Conservation (phyloP, 2,329 filamentous ascomycete species). For the Fusarium drepaniforme region DNA sequence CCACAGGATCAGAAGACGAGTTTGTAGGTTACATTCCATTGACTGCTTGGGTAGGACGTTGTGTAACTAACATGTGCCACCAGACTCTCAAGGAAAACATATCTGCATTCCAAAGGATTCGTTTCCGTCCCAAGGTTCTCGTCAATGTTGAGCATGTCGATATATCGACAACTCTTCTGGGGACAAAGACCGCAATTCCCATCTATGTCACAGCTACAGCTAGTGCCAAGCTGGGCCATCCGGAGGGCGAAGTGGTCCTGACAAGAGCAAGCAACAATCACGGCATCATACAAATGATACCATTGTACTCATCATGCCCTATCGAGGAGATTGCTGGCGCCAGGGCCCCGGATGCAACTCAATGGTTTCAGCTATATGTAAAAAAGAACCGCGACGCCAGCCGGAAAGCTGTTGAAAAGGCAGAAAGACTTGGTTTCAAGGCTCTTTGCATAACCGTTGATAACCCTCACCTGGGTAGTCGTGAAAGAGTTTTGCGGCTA, state of each 20-base stretch:
- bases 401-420: slow-evolving; percentile 13
- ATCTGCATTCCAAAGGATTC: slow-evolving; percentile 2
- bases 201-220: slow-evolving; percentile 28
- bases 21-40: slow-evolving; percentile 7
- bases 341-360: background rate
- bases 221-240: slow-evolving; percentile 20
- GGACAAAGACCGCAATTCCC: background rate
- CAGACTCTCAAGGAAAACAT: slow-evolving; percentile 23
- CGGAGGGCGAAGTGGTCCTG: slow-evolving; percentile 17
- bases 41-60: fast-evolving
- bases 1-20: slow-evolving; percentile 28
- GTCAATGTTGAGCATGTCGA: slow-evolving; percentile 24
- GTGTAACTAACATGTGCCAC: fast-evolving
- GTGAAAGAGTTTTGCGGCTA: slow-evolving; percentile 13
- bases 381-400: slow-evolving; percentile 19
- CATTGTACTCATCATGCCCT: slow-evolving; percentile 17
- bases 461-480: slow-evolving; percentile 24
- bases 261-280: slow-evolving; percentile 17
- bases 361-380: slow-evolving; percentile 29
- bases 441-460: slow-evolving; percentile 29
- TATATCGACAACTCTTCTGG: slow-evolving; percentile 15
- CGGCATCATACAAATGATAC: slow-evolving; percentile 25
- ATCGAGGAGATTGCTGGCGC: background rate
- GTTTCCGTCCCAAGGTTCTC: slow-evolving; percentile 19
- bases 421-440: slow-evolving; percentile 13